These are phyloP conservation scores for Cytospora schulzeri DNA, from an alignment of 2,329 filamentous ascomycete genomes.

Conservation along the genomic window DNA sequence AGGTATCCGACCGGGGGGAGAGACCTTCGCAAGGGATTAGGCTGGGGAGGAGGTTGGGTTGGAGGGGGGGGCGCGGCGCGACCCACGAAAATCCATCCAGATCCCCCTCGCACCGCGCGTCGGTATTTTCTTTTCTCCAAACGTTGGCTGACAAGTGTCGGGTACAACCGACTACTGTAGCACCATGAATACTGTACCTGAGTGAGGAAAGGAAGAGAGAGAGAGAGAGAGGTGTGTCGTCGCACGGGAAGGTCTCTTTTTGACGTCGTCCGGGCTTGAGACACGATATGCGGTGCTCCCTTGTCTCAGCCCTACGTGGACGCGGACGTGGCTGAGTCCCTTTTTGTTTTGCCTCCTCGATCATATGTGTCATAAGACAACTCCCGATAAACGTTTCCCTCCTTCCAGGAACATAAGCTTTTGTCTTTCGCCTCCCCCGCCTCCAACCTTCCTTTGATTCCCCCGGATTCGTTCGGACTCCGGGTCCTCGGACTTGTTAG, in stretches of 20 bases:
- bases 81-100: too few species aligned
- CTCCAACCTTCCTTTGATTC: background rate
- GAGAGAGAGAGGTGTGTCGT: background rate
- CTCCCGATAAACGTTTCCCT: too few species aligned
- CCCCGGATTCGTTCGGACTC: background rate
- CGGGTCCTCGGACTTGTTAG: background rate
- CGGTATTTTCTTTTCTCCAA: background rate
- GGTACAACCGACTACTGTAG: background rate
- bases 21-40: too few species aligned
- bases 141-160: background rate
- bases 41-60: too few species aligned
- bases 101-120: background rate
- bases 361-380: too few species aligned
- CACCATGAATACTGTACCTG: background rate
- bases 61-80: too few species aligned
- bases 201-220: background rate
- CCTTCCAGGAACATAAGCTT: too few species aligned
- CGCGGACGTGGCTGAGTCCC: background rate
- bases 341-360: too few species aligned
- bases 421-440: too few species aligned
- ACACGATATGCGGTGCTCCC: conserved; percentile 1
- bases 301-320: background rate
- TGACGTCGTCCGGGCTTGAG: background rate
- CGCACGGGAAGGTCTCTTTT: background rate
- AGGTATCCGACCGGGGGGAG: too few species aligned